Percentiles rank a stretch among this genome's conserved stretches.
These are phyloP conservation scores for Coprinopsis marcescibilis DNA, from an alignment of 768 basidiomycete species.

Conservation along the genomic window DNA sequence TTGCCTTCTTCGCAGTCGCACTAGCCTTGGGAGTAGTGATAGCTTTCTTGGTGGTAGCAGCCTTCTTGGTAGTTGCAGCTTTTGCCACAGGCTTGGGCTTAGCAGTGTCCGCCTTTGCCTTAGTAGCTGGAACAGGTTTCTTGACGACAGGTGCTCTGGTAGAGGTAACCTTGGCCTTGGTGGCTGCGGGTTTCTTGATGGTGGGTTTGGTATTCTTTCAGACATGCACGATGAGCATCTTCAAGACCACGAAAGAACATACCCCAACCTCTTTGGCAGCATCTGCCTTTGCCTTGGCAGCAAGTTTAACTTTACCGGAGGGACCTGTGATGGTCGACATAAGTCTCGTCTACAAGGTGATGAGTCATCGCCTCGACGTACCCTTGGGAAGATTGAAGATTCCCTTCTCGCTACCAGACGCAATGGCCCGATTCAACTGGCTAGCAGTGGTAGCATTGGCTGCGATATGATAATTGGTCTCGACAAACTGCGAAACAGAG, in stretches of 20 bases:
- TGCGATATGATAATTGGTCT: constrained; percentile 75
- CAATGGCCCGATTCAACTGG: constrained; percentile 81
- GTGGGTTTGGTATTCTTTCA: constrained; percentile 39
- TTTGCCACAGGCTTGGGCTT: constrained; percentile 15
- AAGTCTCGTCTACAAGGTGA: constrained; percentile 1
- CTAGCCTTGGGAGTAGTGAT: constrained; percentile 15
- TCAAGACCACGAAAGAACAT: constrained; percentile 7
- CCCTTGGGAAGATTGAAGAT: constrained; percentile 49
- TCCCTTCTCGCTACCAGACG: constrained; percentile 41
- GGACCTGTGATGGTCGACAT: constrained; percentile 24
- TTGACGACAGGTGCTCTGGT: constrained; percentile 15
- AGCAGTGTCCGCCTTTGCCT: constrained; percentile 12
- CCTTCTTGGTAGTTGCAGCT: constrained; percentile 20
- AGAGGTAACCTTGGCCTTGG: constrained; percentile 13
- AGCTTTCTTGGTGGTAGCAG: constrained; percentile 25
- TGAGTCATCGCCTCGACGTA: constrained; percentile 16
- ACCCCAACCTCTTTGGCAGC: constrained; percentile 45
- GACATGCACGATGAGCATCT: constrained; percentile 5
- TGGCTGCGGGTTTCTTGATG: constrained; percentile 30
- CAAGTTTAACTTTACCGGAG: constrained; percentile 51
- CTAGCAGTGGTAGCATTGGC: constrained; percentile 66
- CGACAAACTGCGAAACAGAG: constrained; percentile 56
- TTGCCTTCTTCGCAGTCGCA: constrained; percentile 8
- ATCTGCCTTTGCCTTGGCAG: constrained; percentile 57
- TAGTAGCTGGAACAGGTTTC: constrained; percentile 15